These are phyloP conservation scores for Gaeumannomyces sp. DNA, from an alignment of 2,329 filamentous ascomycete species.

Conservation along the genomic window DNA sequence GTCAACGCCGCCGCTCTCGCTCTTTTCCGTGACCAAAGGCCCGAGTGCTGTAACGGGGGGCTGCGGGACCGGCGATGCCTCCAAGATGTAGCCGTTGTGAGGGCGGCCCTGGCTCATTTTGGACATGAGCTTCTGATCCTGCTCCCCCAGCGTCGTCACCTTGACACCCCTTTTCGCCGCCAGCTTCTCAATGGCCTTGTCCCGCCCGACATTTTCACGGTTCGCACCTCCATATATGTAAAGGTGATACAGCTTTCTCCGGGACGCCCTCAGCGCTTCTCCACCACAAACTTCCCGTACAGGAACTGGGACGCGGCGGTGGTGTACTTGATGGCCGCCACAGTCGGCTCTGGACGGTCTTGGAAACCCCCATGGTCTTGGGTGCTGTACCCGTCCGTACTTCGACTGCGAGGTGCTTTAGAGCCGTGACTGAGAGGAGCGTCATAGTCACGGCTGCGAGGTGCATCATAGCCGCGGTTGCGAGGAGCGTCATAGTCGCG, in stretches of 20 bases:
- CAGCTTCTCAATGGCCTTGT: conserved; percentile 36
- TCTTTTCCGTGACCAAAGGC: conserved; percentile 36
- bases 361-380: background rate
- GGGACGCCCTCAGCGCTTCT: conserved; percentile 64
- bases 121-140: conserved; percentile 65
- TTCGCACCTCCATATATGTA: conserved; percentile 65
- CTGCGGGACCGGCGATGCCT: conserved; percentile 76
- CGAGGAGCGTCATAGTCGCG: too few relatives aligned
- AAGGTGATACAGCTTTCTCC: conserved; percentile 74
- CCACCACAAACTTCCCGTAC: conserved; percentile 76
- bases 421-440: too few relatives aligned
- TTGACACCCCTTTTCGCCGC: conserved; percentile 44
- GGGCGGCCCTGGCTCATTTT: conserved; percentile 77
- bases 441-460: too few relatives aligned
- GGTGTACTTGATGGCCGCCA: conserved; percentile 47
- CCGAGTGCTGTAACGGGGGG: conserved; percentile 58
- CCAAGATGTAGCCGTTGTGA: conserved; percentile 85
- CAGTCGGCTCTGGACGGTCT: background rate
- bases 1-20: conserved; percentile 22
- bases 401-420: background rate
- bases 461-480: too few relatives aligned
- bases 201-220: conserved; percentile 40
- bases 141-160: conserved; percentile 51
- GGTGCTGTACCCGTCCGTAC: background rate
- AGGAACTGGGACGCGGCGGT: conserved; percentile 88